Base-by-base conservation (phyloP, 2,329 filamentous ascomycete genomes). In the Ophiocordyceps camponoti-leonardi region DNA sequence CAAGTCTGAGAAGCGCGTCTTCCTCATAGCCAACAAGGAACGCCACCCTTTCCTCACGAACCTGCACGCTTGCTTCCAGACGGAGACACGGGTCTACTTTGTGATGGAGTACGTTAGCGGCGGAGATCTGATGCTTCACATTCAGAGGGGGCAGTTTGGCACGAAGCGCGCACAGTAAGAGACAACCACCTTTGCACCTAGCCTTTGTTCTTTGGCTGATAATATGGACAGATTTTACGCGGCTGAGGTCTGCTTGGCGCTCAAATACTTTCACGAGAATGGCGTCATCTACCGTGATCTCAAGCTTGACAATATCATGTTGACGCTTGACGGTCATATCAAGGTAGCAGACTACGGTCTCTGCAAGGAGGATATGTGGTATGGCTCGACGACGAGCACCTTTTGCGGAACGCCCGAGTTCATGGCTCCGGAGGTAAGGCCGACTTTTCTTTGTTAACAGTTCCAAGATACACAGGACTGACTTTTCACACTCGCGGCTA, bases 291-390 rank as follows among this genome's bases (percentile, higher is more conserved):
- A 98, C 65, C 85, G 92, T 66, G 92, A 98, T 67, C 67, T 98
- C 59, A 98, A 98, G 69, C 83, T 86, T 8, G 77, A 81, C 64
- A 81, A 98, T 62, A 98, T 98, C 59, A 74, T 98, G 42, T 71
- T 98, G 57, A 93, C 87, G 1, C 72, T 94, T 42, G 92, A 98
- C 58, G 92, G 92, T 23, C 92, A 98, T 62, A 94, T 98, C 71
- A 96, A 96, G 73, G 87, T 98, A 71, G 92, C 77, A 45, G 92
- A 98, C 73, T 98, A 94, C 61, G 92, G 92, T 77, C 77, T 98
- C 43, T 98, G 93, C 70, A 98, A 98, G 66, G 92, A 98, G 61
- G 88, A 98, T 56, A 98, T 98, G 92, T 98, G 90, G 88, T 98
- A 93, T 60, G 87, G 87, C 41, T 90, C 85, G 46, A 95, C 85